These are phyloP conservation scores for Microsporum audouinii DNA, from an alignment of 2,329 filamentous ascomycete genomes.

Conservation along the genomic window DNA sequence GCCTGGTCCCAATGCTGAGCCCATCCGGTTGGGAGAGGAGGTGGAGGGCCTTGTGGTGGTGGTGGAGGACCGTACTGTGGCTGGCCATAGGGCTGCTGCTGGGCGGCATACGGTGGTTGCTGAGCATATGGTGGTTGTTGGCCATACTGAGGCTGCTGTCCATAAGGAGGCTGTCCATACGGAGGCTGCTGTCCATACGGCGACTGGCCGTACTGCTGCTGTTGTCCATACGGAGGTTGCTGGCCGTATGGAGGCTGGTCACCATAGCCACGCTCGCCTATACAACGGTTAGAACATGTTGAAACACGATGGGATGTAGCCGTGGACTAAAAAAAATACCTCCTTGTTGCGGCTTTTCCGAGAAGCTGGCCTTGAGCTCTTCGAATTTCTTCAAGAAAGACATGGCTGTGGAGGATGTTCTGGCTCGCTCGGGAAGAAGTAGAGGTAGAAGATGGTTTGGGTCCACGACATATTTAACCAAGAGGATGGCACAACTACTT, in stretches of 20 bases:
- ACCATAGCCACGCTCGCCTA: conserved; percentile 10
- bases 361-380: conserved; percentile 36
- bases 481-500: too few species aligned
- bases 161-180: conserved; percentile 16
- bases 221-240: conserved; percentile 12
- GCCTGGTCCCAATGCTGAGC: conserved; percentile 36
- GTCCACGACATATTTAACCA: too few species aligned
- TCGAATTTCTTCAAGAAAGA: conserved; percentile 41
- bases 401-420: conserved; percentile 21
- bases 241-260: conserved; percentile 5
- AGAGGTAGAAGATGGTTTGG: background rate
- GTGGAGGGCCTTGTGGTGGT: conserved; percentile 25
- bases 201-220: conserved; percentile 15
- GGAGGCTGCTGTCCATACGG: background rate
- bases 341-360: conserved; percentile 16
- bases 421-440: background rate
- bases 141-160: conserved; percentile 7
- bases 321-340: background rate
- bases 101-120: conserved; percentile 15
- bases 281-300: too few species aligned
- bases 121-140: conserved; percentile 12
- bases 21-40: conserved; percentile 36
- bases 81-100: conserved; percentile 4
- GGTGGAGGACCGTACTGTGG: conserved; percentile 17
- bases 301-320: background rate